Percentiles rank a stretch among this genome's conserved stretches.
These are phyloP conservation scores for Knoxia roxburghii DNA, from an alignment of 257 asterid genomes.

Conservation along the genomic window DNA sequence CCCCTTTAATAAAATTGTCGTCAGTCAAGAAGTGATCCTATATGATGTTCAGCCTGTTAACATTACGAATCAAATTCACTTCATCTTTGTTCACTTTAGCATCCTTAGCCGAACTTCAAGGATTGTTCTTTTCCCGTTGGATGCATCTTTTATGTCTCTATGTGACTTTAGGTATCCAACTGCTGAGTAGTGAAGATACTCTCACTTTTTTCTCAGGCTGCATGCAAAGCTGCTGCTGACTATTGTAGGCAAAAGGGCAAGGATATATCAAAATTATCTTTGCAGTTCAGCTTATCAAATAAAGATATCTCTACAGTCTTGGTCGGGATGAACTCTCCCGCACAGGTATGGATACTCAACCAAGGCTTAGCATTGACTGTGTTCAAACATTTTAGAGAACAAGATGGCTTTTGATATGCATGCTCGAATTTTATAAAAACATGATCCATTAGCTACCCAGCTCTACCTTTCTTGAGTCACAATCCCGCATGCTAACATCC, in stretches of 20 bases:
- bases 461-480: neutral
- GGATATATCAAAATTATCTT: conserved; percentile 66
- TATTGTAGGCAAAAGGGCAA: conserved; percentile 64
- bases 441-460: neutral
- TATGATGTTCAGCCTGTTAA: neutral
- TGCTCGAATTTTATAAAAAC: neutral
- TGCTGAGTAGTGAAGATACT: conserved; percentile 8
- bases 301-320: conserved; percentile 67
- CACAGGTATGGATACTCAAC: conserved; percentile 50
- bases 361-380: neutral
- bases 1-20: neutral
- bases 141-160: neutral
- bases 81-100: neutral
- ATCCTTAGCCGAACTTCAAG: neutral
- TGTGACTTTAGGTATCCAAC: neutral
- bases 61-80: neutral
- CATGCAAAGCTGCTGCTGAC: conserved; percentile 76
- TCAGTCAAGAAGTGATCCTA: neutral
- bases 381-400: neutral
- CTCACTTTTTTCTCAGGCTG: conserved; percentile 44
- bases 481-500: neutral
- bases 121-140: neutral
- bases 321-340: conserved; percentile 87
- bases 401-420: neutral
- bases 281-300: conserved; percentile 81